These are phyloP conservation scores for Nakazawaea wickerhamii DNA, from an alignment of 805 yeast genomes.

Conservation along the genomic window DNA sequence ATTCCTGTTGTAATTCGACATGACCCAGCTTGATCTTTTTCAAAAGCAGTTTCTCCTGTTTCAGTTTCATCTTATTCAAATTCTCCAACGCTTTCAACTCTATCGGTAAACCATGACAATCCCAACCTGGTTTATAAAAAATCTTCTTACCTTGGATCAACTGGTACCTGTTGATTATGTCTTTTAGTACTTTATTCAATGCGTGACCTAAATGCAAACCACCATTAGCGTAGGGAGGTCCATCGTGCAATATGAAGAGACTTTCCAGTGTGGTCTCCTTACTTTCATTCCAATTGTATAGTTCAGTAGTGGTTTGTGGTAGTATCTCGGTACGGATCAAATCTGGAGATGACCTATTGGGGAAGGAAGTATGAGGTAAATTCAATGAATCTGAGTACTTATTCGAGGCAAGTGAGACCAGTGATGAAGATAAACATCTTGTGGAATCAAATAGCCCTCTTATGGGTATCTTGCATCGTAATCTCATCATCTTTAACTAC, in stretches of 20 bases:
- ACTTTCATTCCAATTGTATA: slow-evolving; percentile 60
- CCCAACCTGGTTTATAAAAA: slow-evolving; percentile 92
- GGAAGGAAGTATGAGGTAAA: slow-evolving; percentile 67
- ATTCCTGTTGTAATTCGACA: slow-evolving; percentile 8
- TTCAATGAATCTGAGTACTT: slow-evolving; percentile 46
- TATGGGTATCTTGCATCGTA: background rate
- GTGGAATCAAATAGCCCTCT: background rate
- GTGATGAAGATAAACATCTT: background rate
- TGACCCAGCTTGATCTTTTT: slow-evolving; percentile 19
- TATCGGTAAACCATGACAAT: slow-evolving; percentile 96
- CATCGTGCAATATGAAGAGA: slow-evolving; percentile 79
- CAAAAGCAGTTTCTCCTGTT: slow-evolving; percentile 24
- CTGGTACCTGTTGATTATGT: slow-evolving; percentile 71
- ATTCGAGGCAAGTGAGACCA: slow-evolving; percentile 19
- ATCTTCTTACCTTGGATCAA: slow-evolving; percentile 58
- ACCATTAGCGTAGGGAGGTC: slow-evolving; percentile 98
- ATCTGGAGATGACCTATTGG: slow-evolving; percentile 50
- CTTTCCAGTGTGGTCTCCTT: slow-evolving; percentile 26
- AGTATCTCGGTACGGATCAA: slow-evolving; percentile 37
- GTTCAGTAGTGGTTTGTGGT: slow-evolving; percentile 47
- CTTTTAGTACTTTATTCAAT: slow-evolving; percentile 82
- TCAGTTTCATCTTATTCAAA: slow-evolving; percentile 26
- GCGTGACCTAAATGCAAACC: slow-evolving; percentile 91
- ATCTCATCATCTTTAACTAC: background rate
- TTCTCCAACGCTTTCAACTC: slow-evolving; percentile 75